Conservation (phyloP, 2,329 filamentous ascomycete species). For the Ustulina deusta region DNA sequence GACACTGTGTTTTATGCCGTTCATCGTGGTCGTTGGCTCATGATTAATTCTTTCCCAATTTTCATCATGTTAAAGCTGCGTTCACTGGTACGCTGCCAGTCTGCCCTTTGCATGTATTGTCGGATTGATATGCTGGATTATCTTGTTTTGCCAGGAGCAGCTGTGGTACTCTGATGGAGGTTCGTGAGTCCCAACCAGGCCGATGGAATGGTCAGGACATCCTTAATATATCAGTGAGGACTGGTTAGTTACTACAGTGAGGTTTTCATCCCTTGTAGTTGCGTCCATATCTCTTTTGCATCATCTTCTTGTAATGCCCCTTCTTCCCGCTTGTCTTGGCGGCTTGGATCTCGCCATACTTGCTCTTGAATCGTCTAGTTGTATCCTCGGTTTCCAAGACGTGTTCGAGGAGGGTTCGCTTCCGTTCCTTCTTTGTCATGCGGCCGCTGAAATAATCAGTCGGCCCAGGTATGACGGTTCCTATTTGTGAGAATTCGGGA, state of each 20-base stretch:
- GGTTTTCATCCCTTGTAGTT: conserved; percentile 45
- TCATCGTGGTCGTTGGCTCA: background rate
- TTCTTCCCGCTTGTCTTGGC: conserved; percentile 90
- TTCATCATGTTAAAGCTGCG: background rate
- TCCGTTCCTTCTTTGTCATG: conserved; percentile 87
- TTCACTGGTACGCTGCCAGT: background rate
- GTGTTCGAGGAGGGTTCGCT: conserved; percentile 88
- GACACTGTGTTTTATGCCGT: background rate
- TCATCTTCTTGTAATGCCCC: conserved; percentile 84
- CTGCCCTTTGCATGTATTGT: background rate
- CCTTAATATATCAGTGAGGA: conserved; percentile 8
- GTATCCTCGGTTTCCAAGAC: conserved; percentile 75
- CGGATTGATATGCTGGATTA: background rate
- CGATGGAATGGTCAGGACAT: background rate
- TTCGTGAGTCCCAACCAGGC: background rate
- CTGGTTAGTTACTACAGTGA: conserved; percentile 1
- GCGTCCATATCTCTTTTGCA: conserved; percentile 55
- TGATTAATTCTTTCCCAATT: background rate
- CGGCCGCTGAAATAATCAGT: conserved; percentile 88
- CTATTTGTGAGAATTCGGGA: conserved; percentile 89
- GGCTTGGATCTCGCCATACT: conserved; percentile 86
- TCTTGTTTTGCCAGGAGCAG: background rate
- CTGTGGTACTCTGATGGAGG: background rate
- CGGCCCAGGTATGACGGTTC: conserved; percentile 87
- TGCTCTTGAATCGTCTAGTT: conserved; percentile 81